Evolutionary conservation across 192 early-diverging fungal species (phyloP), one percentile per base, ranked within the genome.

Genomic region (Rhizoclosmatium sp.): DNA sequence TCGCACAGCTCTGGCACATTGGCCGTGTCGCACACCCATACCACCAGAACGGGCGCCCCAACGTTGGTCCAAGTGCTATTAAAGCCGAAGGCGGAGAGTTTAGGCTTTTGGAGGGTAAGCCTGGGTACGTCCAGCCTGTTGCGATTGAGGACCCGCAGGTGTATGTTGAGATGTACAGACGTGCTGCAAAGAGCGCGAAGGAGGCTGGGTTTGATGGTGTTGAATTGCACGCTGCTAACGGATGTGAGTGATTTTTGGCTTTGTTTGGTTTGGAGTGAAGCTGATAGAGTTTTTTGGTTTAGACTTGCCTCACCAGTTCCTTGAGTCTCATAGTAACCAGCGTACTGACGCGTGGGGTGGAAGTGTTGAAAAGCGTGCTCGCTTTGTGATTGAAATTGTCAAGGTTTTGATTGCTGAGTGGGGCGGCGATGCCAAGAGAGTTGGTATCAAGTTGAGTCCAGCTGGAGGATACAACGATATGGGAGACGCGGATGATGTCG

Each of bases 281-380:
- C 31, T 31, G 31, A 31, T 54, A 54, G 16, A 7, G 7, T 41
- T 58, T 59, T 41, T n/a, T 48, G 23, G 49, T 2, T 41, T 14
- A 40, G 44, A 68, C 44, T 42, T 68, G 19, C 12, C 21, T 16
- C 59, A 71, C 42, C 48, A 59, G 48, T 80, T 80, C 60, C 3
- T 80, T n/a, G 49, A 65, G 42, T 54, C 66, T 21, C 21, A 59
- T 31, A 46, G 44, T 68, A 78, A 78, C 76, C 97, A 97, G 85
- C 93, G 98, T 65, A 94, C 93, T 1, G 98, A 99, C 80, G 65
- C 93, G 54, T 99, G 96, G 81, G 95, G 95, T 46, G 97, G 97
- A 0, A 91, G 90, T 3, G 89, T 97, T 41, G 93, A 95, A 73
- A 97, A 98, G 86, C 93, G 97, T 47, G 62, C 69, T 51, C 64